Percentiles rank a stretch among this genome's conserved stretches.
phyloP scores from a whole-genome alignment of 1,284 basidiomycete species.

The Veloporphyrellus conicus region DNA sequence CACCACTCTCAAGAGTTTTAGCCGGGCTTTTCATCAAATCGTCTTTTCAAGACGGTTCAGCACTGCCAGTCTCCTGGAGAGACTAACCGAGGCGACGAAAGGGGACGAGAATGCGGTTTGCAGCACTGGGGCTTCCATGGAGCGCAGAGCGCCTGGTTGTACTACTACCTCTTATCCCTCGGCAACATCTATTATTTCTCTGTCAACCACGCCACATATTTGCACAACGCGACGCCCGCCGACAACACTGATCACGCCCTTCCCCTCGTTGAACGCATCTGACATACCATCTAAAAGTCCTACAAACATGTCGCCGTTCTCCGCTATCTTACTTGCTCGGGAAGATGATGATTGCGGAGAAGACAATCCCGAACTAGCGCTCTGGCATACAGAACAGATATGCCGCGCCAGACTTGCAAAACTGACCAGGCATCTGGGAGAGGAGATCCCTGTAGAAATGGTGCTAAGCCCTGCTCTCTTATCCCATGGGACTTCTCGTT shows the following conservation, averaged over 20 bases:
- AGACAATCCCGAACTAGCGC: slow-evolving; percentile 5
- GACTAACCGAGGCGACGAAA: neutral
- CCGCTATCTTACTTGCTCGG: slow-evolving; percentile 9
- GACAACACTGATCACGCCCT: slow-evolving; percentile 6
- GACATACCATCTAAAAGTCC: slow-evolving; percentile 14
- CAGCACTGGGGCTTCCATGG: neutral
- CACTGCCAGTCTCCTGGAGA: slow-evolving; percentile 1
- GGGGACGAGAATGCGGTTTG: slow-evolving; percentile 1
- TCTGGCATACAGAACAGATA: slow-evolving; percentile 23
- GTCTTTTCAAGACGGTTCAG: slow-evolving; percentile 3
- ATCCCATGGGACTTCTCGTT: neutral
- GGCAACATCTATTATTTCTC: slow-evolving; percentile 2
- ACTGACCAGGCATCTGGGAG: slow-evolving; percentile 39
- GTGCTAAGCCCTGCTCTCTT: slow-evolving; percentile 18
- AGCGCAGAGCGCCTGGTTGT: neutral
- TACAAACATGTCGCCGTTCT: slow-evolving; percentile 13
- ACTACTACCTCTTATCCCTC: neutral
- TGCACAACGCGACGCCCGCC: slow-evolving; percentile 1
- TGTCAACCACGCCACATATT: slow-evolving; percentile 1
- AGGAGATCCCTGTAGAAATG: slow-evolving; percentile 39
- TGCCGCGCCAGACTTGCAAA: slow-evolving; percentile 38
- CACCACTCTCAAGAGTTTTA: slow-evolving; percentile 3
- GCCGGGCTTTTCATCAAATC: slow-evolving; percentile 11
- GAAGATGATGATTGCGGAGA: slow-evolving; percentile 7
- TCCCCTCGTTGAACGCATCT: slow-evolving; percentile 8